Evolutionary conservation across 202 grass and related monocot genomes (phyloP).

Genomic region (Zoysia matrella): DNA sequence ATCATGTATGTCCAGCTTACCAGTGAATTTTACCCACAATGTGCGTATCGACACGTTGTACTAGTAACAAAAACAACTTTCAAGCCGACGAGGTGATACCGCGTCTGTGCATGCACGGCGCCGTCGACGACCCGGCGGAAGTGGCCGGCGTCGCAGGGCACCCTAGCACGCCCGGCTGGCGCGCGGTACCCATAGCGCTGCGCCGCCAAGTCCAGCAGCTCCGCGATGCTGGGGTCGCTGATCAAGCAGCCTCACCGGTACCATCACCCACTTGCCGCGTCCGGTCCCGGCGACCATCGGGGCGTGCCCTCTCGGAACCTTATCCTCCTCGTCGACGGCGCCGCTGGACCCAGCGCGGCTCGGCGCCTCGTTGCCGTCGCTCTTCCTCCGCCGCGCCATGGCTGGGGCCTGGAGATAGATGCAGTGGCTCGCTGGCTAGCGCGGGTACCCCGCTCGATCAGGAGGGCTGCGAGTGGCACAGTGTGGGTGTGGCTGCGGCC

Average conservation of each 20-base stretch:
- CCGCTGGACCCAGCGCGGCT: too few species aligned
- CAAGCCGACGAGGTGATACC: neutral
- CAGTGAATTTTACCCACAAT: too few species aligned
- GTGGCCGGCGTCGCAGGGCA: conserved; percentile 12
- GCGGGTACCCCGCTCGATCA: too few species aligned
- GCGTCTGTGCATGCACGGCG: conserved; percentile 22
- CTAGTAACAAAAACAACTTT: too few species aligned
- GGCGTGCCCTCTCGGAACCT: conserved; percentile 38
- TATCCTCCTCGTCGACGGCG: neutral
- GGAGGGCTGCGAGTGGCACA: too few species aligned
- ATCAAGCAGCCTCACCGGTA: conserved; percentile 60
- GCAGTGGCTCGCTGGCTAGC: too few species aligned
- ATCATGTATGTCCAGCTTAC: too few species aligned
- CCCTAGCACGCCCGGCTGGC: conserved; percentile 63
- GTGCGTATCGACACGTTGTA: too few species aligned
- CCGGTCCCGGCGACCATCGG: conserved; percentile 56
- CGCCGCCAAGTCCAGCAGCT: conserved; percentile 53
- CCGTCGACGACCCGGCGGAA: conserved; percentile 32
- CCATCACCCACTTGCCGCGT: conserved; percentile 53
- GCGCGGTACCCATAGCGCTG: conserved; percentile 44
- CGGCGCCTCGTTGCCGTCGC: too few species aligned
- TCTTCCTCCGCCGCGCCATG: too few species aligned
- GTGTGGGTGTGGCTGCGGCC: too few species aligned
- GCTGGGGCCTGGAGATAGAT: too few species aligned
- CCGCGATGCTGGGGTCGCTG: conserved; percentile 8